Base-by-base conservation (phyloP, 345 rosid genomes). In the Moricandia arvensis region DNA sequence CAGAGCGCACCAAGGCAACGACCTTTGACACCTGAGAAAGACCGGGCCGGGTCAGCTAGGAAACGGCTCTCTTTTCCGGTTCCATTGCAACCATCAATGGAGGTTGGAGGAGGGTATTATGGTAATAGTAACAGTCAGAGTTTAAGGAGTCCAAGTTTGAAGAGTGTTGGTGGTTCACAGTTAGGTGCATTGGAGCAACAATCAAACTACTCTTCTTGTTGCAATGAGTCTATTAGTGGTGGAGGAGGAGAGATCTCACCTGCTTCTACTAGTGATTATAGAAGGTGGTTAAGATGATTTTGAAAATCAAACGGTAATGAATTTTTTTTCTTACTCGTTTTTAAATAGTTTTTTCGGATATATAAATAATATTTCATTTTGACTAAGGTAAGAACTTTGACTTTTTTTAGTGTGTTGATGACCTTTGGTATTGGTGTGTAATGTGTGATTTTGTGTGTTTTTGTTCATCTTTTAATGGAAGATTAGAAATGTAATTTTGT, bases 1-100 rank as follows among this genome's bases (percentile, higher is more conserved):
- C 91, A 87, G 58, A 91, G 93, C 38, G 93, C 93, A 2, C 97
- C 97, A 5, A 86, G 87, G 77, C 97, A 87, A 75, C 80, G 95
- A 26, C 82, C 91, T 9, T 87, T 81, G 9, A 89, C 91, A 12
- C 93, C 91, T 1, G 97, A 91, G 81, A 80, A 86, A 79, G 95
- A 89, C 63, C 67, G 94, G 9, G 58, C 4, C 16, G 86, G 87
- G 4, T 79, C 89, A 63, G 80, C 90, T 6, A 87, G 84, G 75
- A 91, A 89, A 81, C 80, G 90, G 67, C 87, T 91, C 4, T 83
- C 86, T 0, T 91, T 59, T 69, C 95, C 90, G 0, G 88, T 74
- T 13, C 88, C 82, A 1, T 87, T 70, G 15, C 81, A 85, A 33
- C 74, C 64, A 31, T 75, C 64, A 49, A 6, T 27, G 47, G 85